A percentile compares a stretch with the other conserved stretches of the same genome.
Evolutionary conservation across 257 asterid species (phyloP).

Genomic region (Fraxinus quadrangulata): DNA sequence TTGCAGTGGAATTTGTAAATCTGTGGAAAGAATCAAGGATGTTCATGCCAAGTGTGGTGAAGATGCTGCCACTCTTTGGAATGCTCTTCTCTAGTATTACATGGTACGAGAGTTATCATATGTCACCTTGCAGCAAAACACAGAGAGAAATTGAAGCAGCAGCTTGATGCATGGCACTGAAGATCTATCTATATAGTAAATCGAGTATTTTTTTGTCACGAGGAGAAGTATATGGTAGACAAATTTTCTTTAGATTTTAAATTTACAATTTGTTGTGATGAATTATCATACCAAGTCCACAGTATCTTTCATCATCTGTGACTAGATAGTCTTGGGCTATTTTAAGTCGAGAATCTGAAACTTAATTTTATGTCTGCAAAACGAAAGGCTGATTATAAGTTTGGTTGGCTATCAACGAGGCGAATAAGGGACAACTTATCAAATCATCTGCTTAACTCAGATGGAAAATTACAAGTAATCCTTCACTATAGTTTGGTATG

Average conservation of each 20-base stretch:
- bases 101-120: not conserved
- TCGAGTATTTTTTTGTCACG: not conserved
- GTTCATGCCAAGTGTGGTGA: constrained; percentile 57
- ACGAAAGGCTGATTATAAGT: not conserved
- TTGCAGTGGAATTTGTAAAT: constrained; percentile 68
- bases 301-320: not conserved
- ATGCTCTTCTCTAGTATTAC: constrained; percentile 36
- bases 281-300: not conserved
- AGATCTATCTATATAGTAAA: not conserved
- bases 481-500: not conserved
- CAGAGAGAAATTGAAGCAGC: not conserved
- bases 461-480: not conserved
- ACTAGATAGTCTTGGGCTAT: not conserved
- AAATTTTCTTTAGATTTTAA: not conserved
- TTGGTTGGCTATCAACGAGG: not conserved
- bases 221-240: not conserved
- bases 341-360: not conserved
- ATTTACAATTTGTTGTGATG: not conserved
- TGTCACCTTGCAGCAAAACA: not conserved
- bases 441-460: not conserved
- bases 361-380: not conserved
- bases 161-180: not conserved
- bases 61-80: constrained; percentile 52
- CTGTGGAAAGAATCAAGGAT: constrained; percentile 54
- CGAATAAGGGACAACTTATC: not conserved